phyloP scores from a whole-genome alignment of 2,329 filamentous ascomycete genomes.

The Penicillium psychrosexuale region DNA sequence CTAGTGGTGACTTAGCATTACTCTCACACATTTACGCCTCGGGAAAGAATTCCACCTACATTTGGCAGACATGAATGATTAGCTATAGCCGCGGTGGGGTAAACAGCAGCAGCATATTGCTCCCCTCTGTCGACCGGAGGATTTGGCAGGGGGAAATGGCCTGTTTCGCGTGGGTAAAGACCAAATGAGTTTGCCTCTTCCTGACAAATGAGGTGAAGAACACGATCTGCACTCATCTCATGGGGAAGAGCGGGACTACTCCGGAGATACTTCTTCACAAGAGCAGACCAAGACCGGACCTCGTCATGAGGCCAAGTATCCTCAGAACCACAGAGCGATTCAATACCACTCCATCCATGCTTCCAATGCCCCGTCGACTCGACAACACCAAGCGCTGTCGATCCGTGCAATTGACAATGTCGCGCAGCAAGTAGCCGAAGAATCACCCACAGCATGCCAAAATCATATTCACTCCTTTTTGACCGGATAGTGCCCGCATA shows the following conservation, averaged over 20 bases:
- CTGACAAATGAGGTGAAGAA: constrained; percentile 26
- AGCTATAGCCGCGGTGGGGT: constrained; percentile 24
- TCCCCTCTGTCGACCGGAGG: constrained; percentile 17
- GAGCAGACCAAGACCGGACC: constrained; percentile 24
- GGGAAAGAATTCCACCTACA: constrained; percentile 10
- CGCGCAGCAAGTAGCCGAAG: constrained; percentile 30
- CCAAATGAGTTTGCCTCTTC: constrained; percentile 29
- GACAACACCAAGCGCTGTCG: neutral
- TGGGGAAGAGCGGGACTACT: constrained; percentile 18
- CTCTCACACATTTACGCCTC: neutral
- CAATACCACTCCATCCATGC: constrained; percentile 25
- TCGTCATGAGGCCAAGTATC: constrained; percentile 31
- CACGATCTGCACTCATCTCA: constrained; percentile 13
- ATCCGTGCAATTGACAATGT: constrained; percentile 1
- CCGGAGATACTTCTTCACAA: constrained; percentile 33
- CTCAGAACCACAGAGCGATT: constrained; percentile 29
- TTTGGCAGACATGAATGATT: constrained; percentile 27
- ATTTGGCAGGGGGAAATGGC: constrained; percentile 12
- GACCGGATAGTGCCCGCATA: constrained; percentile 23
- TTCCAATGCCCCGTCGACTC: constrained; percentile 7
- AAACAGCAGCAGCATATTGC: constrained; percentile 25
- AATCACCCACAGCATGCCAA: constrained; percentile 37
- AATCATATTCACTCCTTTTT: constrained; percentile 33
- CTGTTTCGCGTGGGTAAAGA: constrained; percentile 26
- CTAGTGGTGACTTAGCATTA: constrained; percentile 13